A percentile compares a stretch with the other conserved stretches of the same genome.
phyloP scores from a whole-genome alignment of 495 filamentous ascomycete species.

The Xylaria bambusicola region DNA sequence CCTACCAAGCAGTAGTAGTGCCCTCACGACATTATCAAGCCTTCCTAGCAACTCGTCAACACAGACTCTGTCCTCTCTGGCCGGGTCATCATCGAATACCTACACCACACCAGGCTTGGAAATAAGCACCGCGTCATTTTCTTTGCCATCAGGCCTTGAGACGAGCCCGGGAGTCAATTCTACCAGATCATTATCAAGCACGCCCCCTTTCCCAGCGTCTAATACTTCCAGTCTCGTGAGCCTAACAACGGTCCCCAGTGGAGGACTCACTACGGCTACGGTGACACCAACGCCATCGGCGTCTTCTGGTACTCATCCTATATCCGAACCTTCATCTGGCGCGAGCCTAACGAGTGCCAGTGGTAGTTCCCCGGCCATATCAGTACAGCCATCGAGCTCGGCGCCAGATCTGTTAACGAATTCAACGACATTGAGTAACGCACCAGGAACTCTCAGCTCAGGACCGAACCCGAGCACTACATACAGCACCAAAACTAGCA shows the following conservation, averaged over 20 bases:
- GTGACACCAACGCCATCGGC: not conserved
- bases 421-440: not conserved
- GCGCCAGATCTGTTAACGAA: constrained; percentile 21
- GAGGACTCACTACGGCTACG: not conserved
- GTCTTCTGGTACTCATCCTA: constrained; percentile 1
- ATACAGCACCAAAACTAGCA: not conserved
- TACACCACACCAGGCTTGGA: not conserved
- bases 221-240: not conserved
- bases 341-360: constrained; percentile 8
- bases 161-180: constrained; percentile 1
- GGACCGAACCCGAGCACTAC: not conserved
- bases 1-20: constrained; percentile 16
- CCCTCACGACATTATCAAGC: not conserved
- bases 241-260: not conserved
- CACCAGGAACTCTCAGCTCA: not conserved
- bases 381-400: constrained; percentile 12
- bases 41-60: constrained; percentile 1
- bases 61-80: not conserved
- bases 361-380: constrained; percentile 6
- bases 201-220: not conserved
- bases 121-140: not conserved
- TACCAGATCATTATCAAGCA: not conserved
- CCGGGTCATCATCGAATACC: not conserved
- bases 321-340: constrained; percentile 3
- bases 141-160: constrained; percentile 2